phyloP scores from a whole-genome alignment of 495 filamentous ascomycete species.

The Aspergillus nidulans region DNA sequence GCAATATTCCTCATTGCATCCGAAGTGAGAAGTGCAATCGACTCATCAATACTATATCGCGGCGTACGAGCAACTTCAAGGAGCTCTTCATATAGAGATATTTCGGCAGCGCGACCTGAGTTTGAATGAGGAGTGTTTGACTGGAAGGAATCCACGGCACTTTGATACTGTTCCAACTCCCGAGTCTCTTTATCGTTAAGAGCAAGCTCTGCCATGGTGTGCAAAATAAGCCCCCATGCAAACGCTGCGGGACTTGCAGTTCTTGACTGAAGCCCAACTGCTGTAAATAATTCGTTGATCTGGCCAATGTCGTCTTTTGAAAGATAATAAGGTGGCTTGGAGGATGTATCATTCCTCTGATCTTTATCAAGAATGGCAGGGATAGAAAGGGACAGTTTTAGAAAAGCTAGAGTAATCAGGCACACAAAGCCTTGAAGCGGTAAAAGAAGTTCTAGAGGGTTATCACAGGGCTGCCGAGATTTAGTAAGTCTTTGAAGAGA shows the following conservation, averaged over 20 bases:
- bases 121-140: conserved; percentile 33
- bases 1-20: conserved; percentile 52
- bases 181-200: conserved; percentile 52
- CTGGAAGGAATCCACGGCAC: conserved; percentile 52
- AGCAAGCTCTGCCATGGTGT: conserved; percentile 59
- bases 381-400: conserved; percentile 57
- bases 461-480: conserved; percentile 39
- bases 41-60: conserved; percentile 38
- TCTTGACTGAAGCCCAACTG: conserved; percentile 42
- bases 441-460: conserved; percentile 47
- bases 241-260: conserved; percentile 65
- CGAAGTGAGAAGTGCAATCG: conserved; percentile 44
- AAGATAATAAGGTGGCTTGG: conserved; percentile 55
- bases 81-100: conserved; percentile 47
- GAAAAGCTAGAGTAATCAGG: conserved; percentile 67
- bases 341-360: conserved; percentile 12
- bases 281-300: conserved; percentile 59
- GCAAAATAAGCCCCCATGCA: conserved; percentile 72
- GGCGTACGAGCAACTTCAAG: conserved; percentile 44
- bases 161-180: conserved; percentile 59
- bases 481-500: conserved; percentile 3
- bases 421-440: conserved; percentile 64
- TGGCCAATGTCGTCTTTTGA: conserved; percentile 57
- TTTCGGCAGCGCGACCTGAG: conserved; percentile 26
- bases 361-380: conserved; percentile 25